A percentile compares a stretch with the other conserved stretches of the same genome.
These are phyloP conservation scores for Phtheirospermum japonicum DNA, from an alignment of 257 asterid genomes.

Conservation along the genomic window DNA sequence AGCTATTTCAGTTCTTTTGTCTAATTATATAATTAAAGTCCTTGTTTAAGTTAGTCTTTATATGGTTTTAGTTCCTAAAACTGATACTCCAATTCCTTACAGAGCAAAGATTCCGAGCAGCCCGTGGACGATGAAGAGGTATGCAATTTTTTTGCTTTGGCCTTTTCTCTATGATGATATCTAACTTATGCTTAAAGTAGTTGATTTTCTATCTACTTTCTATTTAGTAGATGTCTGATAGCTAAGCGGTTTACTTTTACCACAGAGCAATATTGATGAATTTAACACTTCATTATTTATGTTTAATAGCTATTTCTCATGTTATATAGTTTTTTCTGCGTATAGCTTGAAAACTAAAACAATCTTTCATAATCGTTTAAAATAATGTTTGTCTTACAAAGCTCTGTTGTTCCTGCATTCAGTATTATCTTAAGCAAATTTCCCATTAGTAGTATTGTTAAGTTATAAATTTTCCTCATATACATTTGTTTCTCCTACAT, in stretches of 20 bases:
- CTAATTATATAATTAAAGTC: background rate
- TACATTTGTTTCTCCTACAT: conserved; percentile 2
- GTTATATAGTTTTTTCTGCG: background rate
- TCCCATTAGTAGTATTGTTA: background rate
- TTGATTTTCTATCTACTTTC: conserved; percentile 10
- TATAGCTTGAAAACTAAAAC: background rate
- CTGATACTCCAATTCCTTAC: conserved; percentile 24
- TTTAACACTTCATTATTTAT: too few relatives aligned
- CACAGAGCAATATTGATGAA: background rate
- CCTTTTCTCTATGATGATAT: conserved; percentile 8
- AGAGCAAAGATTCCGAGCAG: conserved; percentile 44
- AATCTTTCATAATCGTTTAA: background rate
- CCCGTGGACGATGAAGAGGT: conserved; percentile 54
- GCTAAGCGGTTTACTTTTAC: conserved; percentile 6
- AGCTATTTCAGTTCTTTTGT: conserved; percentile 6
- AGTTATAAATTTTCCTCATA: background rate
- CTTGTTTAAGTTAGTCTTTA: background rate
- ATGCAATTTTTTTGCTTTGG: conserved; percentile 15
- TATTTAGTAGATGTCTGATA: background rate
- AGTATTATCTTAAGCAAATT: background rate
- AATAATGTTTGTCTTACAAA: too few relatives aligned
- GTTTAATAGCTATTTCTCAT: background rate
- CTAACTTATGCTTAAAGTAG: conserved; percentile 5
- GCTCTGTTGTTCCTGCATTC: background rate
- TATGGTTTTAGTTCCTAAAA: conserved; percentile 13